phyloP scores from a whole-genome alignment of 441 rosid genomes.

The Pelargonium myrrhifolium region DNA sequence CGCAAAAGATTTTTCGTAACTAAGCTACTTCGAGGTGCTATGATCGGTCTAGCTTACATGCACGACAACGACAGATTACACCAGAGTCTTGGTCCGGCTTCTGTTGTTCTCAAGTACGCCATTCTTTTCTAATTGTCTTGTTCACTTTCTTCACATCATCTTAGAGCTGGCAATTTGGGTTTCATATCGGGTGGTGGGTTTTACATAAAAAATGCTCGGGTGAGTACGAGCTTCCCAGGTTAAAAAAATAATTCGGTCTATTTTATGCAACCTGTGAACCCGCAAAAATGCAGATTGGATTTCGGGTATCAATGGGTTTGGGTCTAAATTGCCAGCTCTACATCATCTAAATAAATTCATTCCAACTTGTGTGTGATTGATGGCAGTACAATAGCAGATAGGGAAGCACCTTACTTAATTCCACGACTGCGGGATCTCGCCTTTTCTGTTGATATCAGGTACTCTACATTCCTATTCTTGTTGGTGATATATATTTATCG shows the following conservation, averaged over 20 bases:
- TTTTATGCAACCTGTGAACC: neutral
- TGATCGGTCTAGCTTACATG: slow-evolving; percentile 80
- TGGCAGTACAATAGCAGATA: slow-evolving; percentile 64
- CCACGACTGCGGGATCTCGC: slow-evolving; percentile 88
- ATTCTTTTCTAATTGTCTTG: slow-evolving; percentile 10
- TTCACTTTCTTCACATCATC: slow-evolving; percentile 5
- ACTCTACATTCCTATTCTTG: slow-evolving; percentile 14
- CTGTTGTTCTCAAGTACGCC: slow-evolving; percentile 75
- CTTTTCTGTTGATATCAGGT: slow-evolving; percentile 87
- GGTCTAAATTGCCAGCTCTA: no score
- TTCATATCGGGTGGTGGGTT: no score
- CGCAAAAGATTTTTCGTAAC: slow-evolving; percentile 51
- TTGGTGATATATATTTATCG: neutral
- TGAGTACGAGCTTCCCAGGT: no score
- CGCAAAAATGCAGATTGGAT: no score
- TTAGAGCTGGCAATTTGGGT: no score
- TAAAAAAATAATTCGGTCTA: neutral
- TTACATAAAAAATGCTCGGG: no score
- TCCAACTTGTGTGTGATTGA: slow-evolving; percentile 9
- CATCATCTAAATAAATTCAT: neutral
- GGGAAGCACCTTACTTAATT: slow-evolving; percentile 65
- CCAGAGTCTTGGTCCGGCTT: slow-evolving; percentile 95
- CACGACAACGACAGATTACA: slow-evolving; percentile 77
- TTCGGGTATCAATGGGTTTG: no score
- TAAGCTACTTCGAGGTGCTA: slow-evolving; percentile 64